These are phyloP conservation scores for Candida hungchunana DNA, from an alignment of 805 yeast species.

Conservation along the genomic window DNA sequence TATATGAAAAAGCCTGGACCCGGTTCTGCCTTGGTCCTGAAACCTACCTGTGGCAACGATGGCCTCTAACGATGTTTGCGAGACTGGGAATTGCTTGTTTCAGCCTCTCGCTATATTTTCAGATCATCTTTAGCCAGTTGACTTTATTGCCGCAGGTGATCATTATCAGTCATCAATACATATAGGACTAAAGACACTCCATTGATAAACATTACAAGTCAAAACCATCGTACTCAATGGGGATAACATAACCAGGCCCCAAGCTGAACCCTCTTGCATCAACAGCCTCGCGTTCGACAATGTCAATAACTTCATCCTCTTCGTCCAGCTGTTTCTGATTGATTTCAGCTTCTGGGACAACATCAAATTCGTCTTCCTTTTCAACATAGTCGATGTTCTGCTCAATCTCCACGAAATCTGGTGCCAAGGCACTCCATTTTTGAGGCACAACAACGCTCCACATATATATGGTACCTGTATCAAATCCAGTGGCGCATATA, in stretches of 20 bases:
- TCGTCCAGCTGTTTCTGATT: constrained; percentile 56
- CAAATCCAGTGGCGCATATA: constrained; percentile 81
- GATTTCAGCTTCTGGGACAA: constrained; percentile 61
- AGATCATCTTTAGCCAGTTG: too few relatives aligned
- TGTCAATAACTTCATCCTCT: constrained; percentile 67
- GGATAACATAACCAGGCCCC: constrained; percentile 56
- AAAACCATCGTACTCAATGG: constrained; percentile 31
- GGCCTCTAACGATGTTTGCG: too few relatives aligned
- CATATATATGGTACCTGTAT: constrained; percentile 72
- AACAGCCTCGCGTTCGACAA: constrained; percentile 52
- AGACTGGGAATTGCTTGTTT: too few relatives aligned
- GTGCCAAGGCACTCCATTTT: constrained; percentile 95
- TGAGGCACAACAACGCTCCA: constrained; percentile 86
- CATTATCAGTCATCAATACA: too few relatives aligned
- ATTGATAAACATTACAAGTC: background rate
- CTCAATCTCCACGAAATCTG: constrained; percentile 92
- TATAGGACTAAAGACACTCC: too few relatives aligned
- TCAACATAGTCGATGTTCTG: constrained; percentile 87
- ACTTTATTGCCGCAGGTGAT: too few relatives aligned
- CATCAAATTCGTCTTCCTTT: constrained; percentile 87
- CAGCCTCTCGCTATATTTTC: too few relatives aligned
- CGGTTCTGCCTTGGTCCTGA: too few relatives aligned
- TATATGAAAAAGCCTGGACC: too few relatives aligned
- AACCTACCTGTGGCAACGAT: too few relatives aligned
- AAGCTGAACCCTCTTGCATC: constrained; percentile 74